A percentile compares a stretch with the other conserved stretches of the same genome.
Conservation (phyloP, 441 rosid genomes). For the Kokia cookei region DNA sequence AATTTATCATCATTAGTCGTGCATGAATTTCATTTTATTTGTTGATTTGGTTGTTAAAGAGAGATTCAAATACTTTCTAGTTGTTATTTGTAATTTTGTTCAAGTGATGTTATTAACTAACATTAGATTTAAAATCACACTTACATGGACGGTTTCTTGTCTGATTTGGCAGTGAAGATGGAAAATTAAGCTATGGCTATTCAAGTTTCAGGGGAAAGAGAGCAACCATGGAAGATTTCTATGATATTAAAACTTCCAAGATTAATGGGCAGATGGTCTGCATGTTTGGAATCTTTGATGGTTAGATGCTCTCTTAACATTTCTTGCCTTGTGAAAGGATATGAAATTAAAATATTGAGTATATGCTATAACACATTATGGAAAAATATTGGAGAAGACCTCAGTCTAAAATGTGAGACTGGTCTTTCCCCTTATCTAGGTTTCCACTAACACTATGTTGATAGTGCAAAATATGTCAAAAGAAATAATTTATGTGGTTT, state of each 20-base stretch:
- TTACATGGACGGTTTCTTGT: slow-evolving; percentile 8
- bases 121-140: neutral
- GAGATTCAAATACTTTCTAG: neutral
- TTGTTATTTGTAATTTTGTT: neutral
- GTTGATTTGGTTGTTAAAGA: neutral
- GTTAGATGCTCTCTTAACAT: slow-evolving; percentile 38
- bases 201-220: slow-evolving; percentile 97
- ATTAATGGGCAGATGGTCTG: slow-evolving; percentile 67
- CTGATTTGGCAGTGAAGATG: slow-evolving; percentile 63
- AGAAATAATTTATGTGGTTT: neutral
- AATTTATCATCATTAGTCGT: neutral
- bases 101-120: neutral
- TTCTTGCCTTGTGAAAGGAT: slow-evolving; percentile 9
- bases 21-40: neutral
- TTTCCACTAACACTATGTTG: neutral
- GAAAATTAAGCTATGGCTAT: slow-evolving; percentile 88
- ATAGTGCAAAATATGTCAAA: neutral
- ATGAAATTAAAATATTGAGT: neutral
- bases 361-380: neutral
- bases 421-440: neutral
- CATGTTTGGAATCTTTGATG: slow-evolving; percentile 98
- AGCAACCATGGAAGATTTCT: slow-evolving; percentile 93
- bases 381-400: neutral
- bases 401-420: neutral
- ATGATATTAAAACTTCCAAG: slow-evolving; percentile 61